phyloP scores from a whole-genome alignment of 2,329 filamentous ascomycete genomes.

The Sporothrix phasma region DNA sequence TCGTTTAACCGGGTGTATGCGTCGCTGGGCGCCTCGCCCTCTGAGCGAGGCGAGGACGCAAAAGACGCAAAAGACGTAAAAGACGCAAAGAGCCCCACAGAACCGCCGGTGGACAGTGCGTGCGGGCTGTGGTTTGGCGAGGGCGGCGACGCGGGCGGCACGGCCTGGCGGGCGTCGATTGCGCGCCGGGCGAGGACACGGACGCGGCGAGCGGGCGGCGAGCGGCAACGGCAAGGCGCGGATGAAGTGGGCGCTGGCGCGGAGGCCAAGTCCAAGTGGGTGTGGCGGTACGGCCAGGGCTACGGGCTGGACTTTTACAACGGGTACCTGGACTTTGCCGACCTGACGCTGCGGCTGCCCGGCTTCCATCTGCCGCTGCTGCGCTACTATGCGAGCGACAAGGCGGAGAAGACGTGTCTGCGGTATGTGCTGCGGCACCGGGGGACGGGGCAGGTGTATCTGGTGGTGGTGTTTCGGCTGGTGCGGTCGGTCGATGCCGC shows the following conservation, averaged over 20 bases:
- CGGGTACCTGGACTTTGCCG: slow-evolving; percentile 75
- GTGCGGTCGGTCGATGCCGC: slow-evolving; percentile 51
- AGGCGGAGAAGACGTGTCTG: slow-evolving; percentile 39
- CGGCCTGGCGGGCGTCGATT: slow-evolving; percentile 33
- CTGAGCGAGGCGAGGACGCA: background rate
- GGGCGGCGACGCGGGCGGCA: slow-evolving; percentile 51
- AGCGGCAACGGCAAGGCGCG: slow-evolving; percentile 40
- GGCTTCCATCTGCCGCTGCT: slow-evolving; percentile 65
- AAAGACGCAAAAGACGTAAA: background rate
- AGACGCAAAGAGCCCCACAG: slow-evolving; percentile 12
- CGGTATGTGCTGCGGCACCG: slow-evolving; percentile 86
- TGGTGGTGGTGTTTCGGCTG: slow-evolving; percentile 73
- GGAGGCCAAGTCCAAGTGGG: slow-evolving; percentile 41
- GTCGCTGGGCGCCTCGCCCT: slow-evolving; percentile 35
- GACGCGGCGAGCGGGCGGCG: slow-evolving; percentile 31
- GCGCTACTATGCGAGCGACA: slow-evolving; percentile 73
- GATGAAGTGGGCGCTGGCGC: slow-evolving; percentile 49
- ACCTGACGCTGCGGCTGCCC: slow-evolving; percentile 60
- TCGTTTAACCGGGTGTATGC: slow-evolving; percentile 70
- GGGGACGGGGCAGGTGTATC: slow-evolving; percentile 60
- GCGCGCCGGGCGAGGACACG: slow-evolving; percentile 37
- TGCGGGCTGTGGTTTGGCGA: slow-evolving; percentile 51
- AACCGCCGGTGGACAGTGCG: slow-evolving; percentile 28
- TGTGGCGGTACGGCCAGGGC: slow-evolving; percentile 43
- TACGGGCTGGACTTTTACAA: slow-evolving; percentile 70